A percentile compares a stretch with the other conserved stretches of the same genome.
phyloP scores from a whole-genome alignment of 2,329 filamentous ascomycete genomes.

The Ustulina deusta region DNA sequence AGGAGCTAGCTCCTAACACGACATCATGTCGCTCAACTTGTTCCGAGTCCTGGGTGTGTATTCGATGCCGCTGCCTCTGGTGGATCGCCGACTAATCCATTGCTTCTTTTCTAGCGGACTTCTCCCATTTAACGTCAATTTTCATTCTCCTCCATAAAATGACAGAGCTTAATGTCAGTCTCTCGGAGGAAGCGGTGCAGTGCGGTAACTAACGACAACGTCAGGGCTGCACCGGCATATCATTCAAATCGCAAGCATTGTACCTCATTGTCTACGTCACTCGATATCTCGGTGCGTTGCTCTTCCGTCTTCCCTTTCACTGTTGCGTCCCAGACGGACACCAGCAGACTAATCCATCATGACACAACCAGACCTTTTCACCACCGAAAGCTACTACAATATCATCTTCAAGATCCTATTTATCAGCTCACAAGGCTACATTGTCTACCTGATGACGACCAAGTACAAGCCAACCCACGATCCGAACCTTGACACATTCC shows the following conservation, averaged over 20 bases:
- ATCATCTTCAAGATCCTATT: slow-evolving; percentile 96
- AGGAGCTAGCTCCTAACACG: slow-evolving; percentile 40
- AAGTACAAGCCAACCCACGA: slow-evolving; percentile 98
- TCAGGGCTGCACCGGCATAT: slow-evolving; percentile 97
- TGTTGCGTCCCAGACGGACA: background rate
- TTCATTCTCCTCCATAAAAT: slow-evolving; percentile 97
- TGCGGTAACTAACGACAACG: slow-evolving; percentile 43
- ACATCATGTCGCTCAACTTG: slow-evolving; percentile 65
- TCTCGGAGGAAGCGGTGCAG: slow-evolving; percentile 3
- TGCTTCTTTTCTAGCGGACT: slow-evolving; percentile 74
- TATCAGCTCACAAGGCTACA: slow-evolving; percentile 89
- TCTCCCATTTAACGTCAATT: slow-evolving; percentile 95
- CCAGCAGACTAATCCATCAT: slow-evolving; percentile 12
- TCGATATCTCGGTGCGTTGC: slow-evolving; percentile 80
- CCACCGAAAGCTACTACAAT: slow-evolving; percentile 88
- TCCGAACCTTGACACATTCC: slow-evolving; percentile 96
- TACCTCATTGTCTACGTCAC: slow-evolving; percentile 95
- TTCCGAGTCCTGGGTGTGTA: slow-evolving; percentile 68
- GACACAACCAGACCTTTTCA: slow-evolving; percentile 78
- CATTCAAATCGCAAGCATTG: slow-evolving; percentile 97
- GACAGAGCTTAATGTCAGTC: slow-evolving; percentile 84
- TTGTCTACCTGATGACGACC: slow-evolving; percentile 97
- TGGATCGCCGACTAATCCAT: slow-evolving; percentile 39
- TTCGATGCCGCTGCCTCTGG: background rate
- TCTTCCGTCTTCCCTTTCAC: background rate